Evolutionary conservation across 1,284 basidiomycete genomes (phyloP).

Genomic region (Vanrija sp.): DNA sequence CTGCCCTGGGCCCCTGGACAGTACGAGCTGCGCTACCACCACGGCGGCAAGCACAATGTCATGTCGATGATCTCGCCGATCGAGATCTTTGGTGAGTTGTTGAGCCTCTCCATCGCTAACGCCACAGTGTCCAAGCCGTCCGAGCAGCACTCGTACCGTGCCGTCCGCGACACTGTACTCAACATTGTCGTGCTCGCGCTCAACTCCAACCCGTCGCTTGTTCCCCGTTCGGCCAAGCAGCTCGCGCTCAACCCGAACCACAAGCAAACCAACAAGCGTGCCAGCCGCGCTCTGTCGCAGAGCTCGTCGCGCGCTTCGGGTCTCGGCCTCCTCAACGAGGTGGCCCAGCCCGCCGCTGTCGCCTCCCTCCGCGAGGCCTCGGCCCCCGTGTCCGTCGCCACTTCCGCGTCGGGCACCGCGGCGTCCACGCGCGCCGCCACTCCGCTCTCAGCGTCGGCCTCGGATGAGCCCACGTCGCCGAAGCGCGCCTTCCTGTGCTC

Average conservation of each 20-base stretch:
- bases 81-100: constrained; percentile 72
- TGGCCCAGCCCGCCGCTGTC: too few species aligned
- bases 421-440: background rate
- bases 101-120: background rate
- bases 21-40: constrained; percentile 81
- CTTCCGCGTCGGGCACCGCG: background rate
- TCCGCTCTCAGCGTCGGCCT: background rate
- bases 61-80: constrained; percentile 77
- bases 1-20: constrained; percentile 81
- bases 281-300: background rate
- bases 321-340: too few species aligned
- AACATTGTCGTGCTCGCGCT: constrained; percentile 80
- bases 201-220: constrained; percentile 74
- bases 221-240: constrained; percentile 60
- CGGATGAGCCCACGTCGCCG: background rate
- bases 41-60: constrained; percentile 94
- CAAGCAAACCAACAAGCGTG: background rate
- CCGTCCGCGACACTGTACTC: constrained; percentile 64
- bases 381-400: background rate
- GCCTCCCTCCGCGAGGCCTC: too few species aligned
- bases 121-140: constrained; percentile 19
- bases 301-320: background rate
- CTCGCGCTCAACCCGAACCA: constrained; percentile 1
- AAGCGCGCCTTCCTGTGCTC: background rate
- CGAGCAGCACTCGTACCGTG: constrained; percentile 58